A percentile compares a stretch with the other conserved stretches of the same genome.
phyloP scores from a whole-genome alignment of 1,284 basidiomycete species.

The Entoloma clypeatum region DNA sequence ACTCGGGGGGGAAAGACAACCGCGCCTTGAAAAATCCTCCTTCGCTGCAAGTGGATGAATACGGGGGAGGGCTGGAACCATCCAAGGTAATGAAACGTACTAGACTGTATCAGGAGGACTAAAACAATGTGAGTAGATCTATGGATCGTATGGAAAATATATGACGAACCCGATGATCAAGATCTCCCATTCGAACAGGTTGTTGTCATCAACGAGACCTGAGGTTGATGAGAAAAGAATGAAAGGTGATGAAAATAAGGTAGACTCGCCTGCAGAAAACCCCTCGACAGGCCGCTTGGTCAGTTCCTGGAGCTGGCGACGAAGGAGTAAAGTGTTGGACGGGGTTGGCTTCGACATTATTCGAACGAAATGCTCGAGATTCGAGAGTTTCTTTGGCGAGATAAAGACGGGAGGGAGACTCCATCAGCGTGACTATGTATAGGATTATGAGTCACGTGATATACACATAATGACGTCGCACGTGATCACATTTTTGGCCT shows the following conservation, averaged over 20 bases:
- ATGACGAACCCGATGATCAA: constrained; percentile 82
- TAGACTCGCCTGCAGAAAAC: constrained; percentile 77
- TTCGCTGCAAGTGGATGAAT: constrained; percentile 53
- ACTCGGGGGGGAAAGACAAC: constrained; percentile 86
- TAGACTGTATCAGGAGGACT: constrained; percentile 90
- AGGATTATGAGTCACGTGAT: constrained; percentile 19
- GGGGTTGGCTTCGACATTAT: constrained; percentile 48
- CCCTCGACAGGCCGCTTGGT: constrained; percentile 89
- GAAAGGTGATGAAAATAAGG: constrained; percentile 21
- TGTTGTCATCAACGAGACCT: constrained; percentile 91
- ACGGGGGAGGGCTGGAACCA: neutral
- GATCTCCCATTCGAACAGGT: constrained; percentile 92
- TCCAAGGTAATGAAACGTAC: constrained; percentile 40
- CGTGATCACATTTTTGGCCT: no score
- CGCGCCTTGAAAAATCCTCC: constrained; percentile 91
- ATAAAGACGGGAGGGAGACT: constrained; percentile 6
- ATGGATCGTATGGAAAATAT: constrained; percentile 8
- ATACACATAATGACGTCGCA: no score
- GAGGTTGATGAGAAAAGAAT: constrained; percentile 18
- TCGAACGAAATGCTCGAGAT: constrained; percentile 21
- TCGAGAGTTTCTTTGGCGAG: constrained; percentile 9
- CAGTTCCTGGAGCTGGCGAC: constrained; percentile 81
- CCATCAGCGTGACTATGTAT: constrained; percentile 14
- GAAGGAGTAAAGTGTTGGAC: constrained; percentile 71
- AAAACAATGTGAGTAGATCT: constrained; percentile 20